Base-by-base conservation (phyloP, 1,284 basidiomycete genomes). In the Ustilago curta region DNA sequence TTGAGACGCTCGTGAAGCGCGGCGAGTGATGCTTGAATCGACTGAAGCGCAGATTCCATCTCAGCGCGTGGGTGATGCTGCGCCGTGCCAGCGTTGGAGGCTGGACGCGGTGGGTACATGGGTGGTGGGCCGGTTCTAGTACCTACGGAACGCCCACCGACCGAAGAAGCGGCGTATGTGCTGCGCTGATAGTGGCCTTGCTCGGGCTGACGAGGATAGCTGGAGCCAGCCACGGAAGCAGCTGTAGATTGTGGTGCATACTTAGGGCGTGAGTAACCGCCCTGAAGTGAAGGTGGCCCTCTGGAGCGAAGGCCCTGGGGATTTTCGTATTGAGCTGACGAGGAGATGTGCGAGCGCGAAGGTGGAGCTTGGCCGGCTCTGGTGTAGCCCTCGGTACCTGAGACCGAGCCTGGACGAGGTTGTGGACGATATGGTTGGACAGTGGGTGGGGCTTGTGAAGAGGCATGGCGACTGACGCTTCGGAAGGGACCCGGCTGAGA, bases 21-120 rank as follows among this genome's bases (percentile, higher is more conserved):
- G 1, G 93, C 92, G 8, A 98, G 87, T 63, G 95, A 93, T 0
- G 91, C 91, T 83, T 98, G 95, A 59, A 95, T 89, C 71, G 89
- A 91, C 83, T 94, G 92, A 12, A 96, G 87, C 18, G 83, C 79
- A 55, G 65, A 57, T 27, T 84, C 83, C 52, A 83, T 73, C 43
- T 83, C 80, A 16, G 64, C 51, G 14, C 71, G 50, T 16, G 66
- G 58, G 35, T 65, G 58, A 11, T 39, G 59, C 9, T 59, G 61
- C 18, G 59, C 53, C 2, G 63, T 65, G 19, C 68, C 73, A 12
- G 76, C 53, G n/a, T 57, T 56, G n/a, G 72, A 66, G 1, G 76
- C 29, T 21, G 69, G 72, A 23, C 62, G 67, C 12, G 68, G 68
- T 35, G 69, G 62, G 29, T 64, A 59, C 11, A 51, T 23, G n/a